Base-by-base conservation (phyloP, 352 stramenopile species). In the Vaucheria bursata region DNA sequence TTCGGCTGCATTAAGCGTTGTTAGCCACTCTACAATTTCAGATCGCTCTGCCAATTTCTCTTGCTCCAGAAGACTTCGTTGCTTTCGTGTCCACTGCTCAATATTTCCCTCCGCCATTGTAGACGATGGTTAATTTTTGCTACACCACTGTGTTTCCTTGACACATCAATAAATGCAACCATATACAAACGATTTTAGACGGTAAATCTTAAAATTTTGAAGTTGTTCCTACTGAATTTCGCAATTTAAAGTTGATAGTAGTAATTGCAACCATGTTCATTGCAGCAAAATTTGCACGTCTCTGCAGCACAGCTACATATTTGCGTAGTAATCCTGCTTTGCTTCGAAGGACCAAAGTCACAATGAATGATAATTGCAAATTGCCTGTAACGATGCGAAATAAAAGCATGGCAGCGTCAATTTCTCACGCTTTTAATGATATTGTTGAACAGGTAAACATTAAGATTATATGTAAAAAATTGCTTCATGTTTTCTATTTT, bases 121-220 rank as follows among this genome's bases (percentile, higher is more conserved):
- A 8, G 68, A 8, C 1, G 67, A 59, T 36, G 6, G 0, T 31
- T 12, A 91, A 73, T 1, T 85, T 88, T 8, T 91, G 70, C 4
- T 87, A 89, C 45, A 93, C 87, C n/a, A 71, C 71, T 4, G 74
- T 79, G 18, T 92, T 89, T 12, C 91, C 85, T 1, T 92, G 85
- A 35, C 84, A 84, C 2, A 87, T 86, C 6, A 92, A 87, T 66
- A 93, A 89, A 0, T 87, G 88, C 0, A 39, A 25, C 45, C 45
- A 59, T 59, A 59, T n/a, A n/a, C n/a, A 18, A 59, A n/a, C n/a
- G n/a, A 18, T n/a, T 59, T 59, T n/a, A n/a, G 18, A n/a, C n/a
- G n/a, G n/a, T n/a, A n/a, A n/a, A n/a, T n/a, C n/a, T n/a, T n/a
- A n/a, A n/a, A n/a, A n/a, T n/a, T n/a, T n/a, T n/a, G n/a, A n/a